Evolutionary conservation across 345 rosid genomes (phyloP).

Genomic region (Theobroma cacao): DNA sequence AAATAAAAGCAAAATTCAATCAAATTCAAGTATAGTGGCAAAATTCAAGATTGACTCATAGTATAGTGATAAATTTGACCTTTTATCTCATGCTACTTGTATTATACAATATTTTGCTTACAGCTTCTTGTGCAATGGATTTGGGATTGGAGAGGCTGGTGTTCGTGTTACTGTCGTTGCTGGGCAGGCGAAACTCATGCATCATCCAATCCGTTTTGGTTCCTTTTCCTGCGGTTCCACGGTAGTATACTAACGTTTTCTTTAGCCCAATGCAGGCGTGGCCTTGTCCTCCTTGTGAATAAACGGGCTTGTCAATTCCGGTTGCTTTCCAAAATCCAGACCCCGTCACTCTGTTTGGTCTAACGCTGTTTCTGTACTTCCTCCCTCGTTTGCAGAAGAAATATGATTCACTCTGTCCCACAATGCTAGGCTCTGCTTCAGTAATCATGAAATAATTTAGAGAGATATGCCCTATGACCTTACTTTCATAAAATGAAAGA

Average conservation of each 20-base stretch:
- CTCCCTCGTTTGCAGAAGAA: slow-evolving; percentile 93
- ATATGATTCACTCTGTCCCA: slow-evolving; percentile 63
- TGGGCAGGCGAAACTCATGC: slow-evolving; percentile 95
- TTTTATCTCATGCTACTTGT: not conserved
- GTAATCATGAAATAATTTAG: not conserved
- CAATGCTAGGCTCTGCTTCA: slow-evolving; percentile 36
- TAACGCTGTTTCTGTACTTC: slow-evolving; percentile 84
- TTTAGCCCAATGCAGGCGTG: slow-evolving; percentile 71
- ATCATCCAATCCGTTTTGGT: slow-evolving; percentile 99
- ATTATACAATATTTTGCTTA: slow-evolving; percentile 29
- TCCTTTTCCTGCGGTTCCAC: slow-evolving; percentile 92
- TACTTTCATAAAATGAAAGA: not conserved
- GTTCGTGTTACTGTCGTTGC: slow-evolving; percentile 18
- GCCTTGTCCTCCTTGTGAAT: slow-evolving; percentile 33
- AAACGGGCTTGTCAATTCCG: slow-evolving; percentile 82
- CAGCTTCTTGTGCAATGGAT: slow-evolving; percentile 51
- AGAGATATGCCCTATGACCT: not conserved
- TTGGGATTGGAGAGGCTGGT: slow-evolving; percentile 15
- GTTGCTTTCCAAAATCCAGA: slow-evolving; percentile 99
- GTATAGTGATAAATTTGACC: too few species aligned
- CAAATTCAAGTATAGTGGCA: too few species aligned
- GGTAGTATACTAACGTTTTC: slow-evolving; percentile 86
- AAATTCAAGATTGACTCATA: too few species aligned
- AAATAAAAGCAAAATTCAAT: too few species aligned
- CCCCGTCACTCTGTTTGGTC: slow-evolving; percentile 91